Conservation (phyloP, 2,329 filamentous ascomycete genomes). For the Alternaria postmessia region DNA sequence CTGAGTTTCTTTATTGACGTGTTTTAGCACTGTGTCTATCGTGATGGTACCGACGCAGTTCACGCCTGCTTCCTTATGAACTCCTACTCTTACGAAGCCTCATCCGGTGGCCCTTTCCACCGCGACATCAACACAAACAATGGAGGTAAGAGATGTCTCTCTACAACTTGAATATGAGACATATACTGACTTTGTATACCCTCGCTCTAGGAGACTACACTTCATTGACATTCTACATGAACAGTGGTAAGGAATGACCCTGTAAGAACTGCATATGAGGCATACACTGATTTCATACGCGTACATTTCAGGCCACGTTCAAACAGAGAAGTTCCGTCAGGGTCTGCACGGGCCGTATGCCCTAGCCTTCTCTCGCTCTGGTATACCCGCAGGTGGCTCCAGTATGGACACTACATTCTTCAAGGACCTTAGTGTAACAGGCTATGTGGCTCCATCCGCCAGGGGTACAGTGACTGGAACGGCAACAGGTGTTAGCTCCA, state of each 20-base stretch:
- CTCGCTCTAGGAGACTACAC: slow-evolving; percentile 50
- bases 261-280: slow-evolving; percentile 18
- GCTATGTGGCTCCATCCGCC: slow-evolving; percentile 63
- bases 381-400: slow-evolving; percentile 57
- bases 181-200: too few relatives aligned
- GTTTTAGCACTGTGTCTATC: slow-evolving; percentile 65
- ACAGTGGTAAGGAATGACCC: slow-evolving; percentile 44
- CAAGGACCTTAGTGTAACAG: slow-evolving; percentile 63
- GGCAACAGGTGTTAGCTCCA: slow-evolving; percentile 63
- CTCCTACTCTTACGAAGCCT: slow-evolving; percentile 65
- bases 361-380: slow-evolving; percentile 66
- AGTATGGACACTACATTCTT: slow-evolving; percentile 66
- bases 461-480: slow-evolving; percentile 69
- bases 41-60: slow-evolving; percentile 53
- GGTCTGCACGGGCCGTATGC: slow-evolving; percentile 73
- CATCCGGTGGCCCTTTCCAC: slow-evolving; percentile 70
- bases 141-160: slow-evolving; percentile 50
- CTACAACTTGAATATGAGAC: too few relatives aligned
- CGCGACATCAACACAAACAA: slow-evolving; percentile 72
- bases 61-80: slow-evolving; percentile 70
- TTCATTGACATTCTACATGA: slow-evolving; percentile 73
- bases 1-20: slow-evolving; percentile 52
- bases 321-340: slow-evolving; percentile 67
- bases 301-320: slow-evolving; percentile 66
- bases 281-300: slow-evolving; percentile 72